Evolutionary conservation across 176 grass and related monocot species (phyloP).

Genomic region (Pharus latifolius): DNA sequence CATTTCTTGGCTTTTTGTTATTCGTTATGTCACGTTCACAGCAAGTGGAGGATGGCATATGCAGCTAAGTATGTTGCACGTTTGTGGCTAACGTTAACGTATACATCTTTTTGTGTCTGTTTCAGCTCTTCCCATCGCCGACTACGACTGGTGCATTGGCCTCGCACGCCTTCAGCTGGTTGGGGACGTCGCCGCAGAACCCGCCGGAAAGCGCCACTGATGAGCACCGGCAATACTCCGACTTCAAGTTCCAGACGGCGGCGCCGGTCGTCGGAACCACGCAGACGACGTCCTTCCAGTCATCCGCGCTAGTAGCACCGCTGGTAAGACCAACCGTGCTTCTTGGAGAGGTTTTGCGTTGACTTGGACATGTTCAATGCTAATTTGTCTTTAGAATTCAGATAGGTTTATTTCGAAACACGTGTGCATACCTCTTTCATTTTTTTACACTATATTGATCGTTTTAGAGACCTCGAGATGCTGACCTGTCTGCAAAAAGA

Average conservation of each 20-base stretch:
- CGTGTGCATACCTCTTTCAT: neutral
- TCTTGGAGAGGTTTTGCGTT: neutral
- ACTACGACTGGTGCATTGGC: conserved; percentile 55
- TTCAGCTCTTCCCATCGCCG: conserved; percentile 68
- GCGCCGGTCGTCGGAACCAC: neutral
- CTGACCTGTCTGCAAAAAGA: neutral
- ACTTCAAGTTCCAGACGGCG: conserved; percentile 67
- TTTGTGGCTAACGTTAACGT: neutral
- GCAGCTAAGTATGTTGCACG: neutral
- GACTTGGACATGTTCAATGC: too few relatives aligned
- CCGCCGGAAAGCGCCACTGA: conserved; percentile 29
- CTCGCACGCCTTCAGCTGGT: conserved; percentile 56
- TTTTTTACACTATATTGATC: neutral
- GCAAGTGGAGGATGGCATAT: neutral
- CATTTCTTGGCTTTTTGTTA: neutral
- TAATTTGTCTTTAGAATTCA: neutral
- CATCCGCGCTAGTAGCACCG: conserved; percentile 18
- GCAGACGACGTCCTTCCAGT: conserved; percentile 2
- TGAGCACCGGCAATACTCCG: conserved; percentile 32
- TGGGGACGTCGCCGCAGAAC: conserved; percentile 16
- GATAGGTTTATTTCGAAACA: neutral
- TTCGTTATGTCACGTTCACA: neutral
- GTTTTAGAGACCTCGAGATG: neutral
- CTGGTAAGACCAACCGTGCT: conserved; percentile 19
- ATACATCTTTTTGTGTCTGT: neutral